Evolutionary conservation across 1,139 yeast species (phyloP), one percentile per base, ranked within the genome.

Genomic region (Geotrichum armillariae): DNA sequence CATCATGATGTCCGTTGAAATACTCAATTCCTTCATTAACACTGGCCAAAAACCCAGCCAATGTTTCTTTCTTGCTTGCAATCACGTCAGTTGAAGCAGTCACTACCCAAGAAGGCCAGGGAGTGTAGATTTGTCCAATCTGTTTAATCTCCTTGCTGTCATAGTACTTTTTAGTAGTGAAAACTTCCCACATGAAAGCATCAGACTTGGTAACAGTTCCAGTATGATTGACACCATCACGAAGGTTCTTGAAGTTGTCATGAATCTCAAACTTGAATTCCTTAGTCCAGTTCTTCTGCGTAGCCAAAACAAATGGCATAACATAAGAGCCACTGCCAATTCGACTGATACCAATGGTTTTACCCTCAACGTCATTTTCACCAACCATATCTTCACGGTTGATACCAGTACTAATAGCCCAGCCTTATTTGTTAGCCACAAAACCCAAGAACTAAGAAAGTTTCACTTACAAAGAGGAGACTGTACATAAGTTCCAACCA

Each of bases 61-160:
- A 59, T 14, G 63, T 60, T 9, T 61, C 59, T 2, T 54, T 62
- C 14, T 68, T 61, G 20, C 59, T 41, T 4, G 56, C 61, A 2
- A 60, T 62, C 5, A 75, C 56, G 22, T 72, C 71, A 3, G 73
- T 62, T 46, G 74, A 63, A 11, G 82, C 82, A 21, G 83, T 79
- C 46, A 89, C 74, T 16, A 88, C 91, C 96, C 96, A 90, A 1
- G 95, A 86, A 7, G 97, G 93, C 97, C 97, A 90, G 8, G 97
- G 97, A 0, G 97, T 90, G 67, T 85, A 86, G 49, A 90, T 88
- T 59, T 85, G 88, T 9, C 96, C 97, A 56, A 90, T 82, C 60
- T 79, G 75, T 66, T 85, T 87, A 69, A 90, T 83, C 61, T 89
- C 96, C 14, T 80, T 77, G 52, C 71, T 77, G 62, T 88, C 96